Conservation (phyloP, 495 filamentous ascomycete genomes). For the Massariosphaeria phaeospora region DNA sequence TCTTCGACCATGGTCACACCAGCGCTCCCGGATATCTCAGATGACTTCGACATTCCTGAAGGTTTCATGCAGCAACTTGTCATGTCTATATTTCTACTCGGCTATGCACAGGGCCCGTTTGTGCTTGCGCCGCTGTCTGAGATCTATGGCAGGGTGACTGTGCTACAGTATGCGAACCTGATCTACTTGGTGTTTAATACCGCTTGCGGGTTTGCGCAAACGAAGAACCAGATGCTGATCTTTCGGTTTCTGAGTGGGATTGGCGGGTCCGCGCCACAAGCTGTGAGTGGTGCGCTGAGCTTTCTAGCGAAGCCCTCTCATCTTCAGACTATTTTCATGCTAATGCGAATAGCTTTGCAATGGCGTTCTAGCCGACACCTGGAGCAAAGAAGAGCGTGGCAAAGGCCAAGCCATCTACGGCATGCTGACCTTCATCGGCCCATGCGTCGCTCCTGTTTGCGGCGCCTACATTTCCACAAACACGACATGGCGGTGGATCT, state of each 20-base stretch:
- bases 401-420: background rate
- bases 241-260: constrained; percentile 56
- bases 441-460: constrained; percentile 1
- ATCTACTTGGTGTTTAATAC: constrained; percentile 63
- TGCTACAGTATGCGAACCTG: constrained; percentile 52
- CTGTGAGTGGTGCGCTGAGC: constrained; percentile 40
- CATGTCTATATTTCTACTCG: constrained; percentile 45
- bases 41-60: constrained; percentile 56
- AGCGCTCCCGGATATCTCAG: constrained; percentile 50
- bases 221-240: constrained; percentile 50
- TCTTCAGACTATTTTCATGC: too few species aligned
- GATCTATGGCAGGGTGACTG: constrained; percentile 8
- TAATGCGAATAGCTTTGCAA: background rate
- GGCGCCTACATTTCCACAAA: background rate
- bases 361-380: background rate
- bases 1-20: constrained; percentile 70
- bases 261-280: constrained; percentile 52
- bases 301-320: background rate
- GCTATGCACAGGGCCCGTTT: constrained; percentile 16
- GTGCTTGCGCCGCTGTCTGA: constrained; percentile 21
- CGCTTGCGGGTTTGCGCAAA: constrained; percentile 50
- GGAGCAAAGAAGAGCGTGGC: constrained; percentile 7
- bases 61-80: constrained; percentile 52
- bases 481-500: constrained; percentile 10
- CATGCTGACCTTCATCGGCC: background rate